Evolutionary conservation across 2,329 filamentous ascomycete genomes (phyloP), one percentile per base, ranked within the genome.

Genomic region (Atkinsonella texensis): DNA sequence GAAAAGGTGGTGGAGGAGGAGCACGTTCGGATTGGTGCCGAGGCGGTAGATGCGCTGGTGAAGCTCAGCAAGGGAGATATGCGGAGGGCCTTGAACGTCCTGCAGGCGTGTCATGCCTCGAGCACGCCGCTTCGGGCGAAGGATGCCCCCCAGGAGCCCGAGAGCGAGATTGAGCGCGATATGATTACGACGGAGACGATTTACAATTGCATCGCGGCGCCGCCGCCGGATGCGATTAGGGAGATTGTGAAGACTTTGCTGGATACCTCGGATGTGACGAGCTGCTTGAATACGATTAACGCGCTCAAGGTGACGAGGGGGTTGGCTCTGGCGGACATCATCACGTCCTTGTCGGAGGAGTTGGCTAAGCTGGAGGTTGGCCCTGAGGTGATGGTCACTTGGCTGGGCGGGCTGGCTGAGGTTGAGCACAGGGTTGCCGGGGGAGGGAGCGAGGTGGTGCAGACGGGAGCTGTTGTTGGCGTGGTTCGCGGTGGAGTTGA

Each of bases 171-270:
- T 31, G 75, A 84, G 51, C 79, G 89, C 41, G 91, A 97, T 32
- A 75, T 60, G 54, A 80, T 88, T 58, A 95, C 96, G 58, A 95
- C 87, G 38, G 86, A 95, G 65, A 89, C 87, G 8, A 97, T 98
- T 63, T 98, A 96, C 74, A 90, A 89, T 68, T 98, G 93, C 68
- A 95, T 98, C 63, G 93, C 93, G 9, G 91, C 91, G 1, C 93
- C 93, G 4, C 90, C 94, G 58, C 93, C 93, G 0, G 81, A 84
- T 23, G 91, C 95, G 60, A 89, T 97, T 62, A 77, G 80, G 57
- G 81, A 86, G 59, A 97, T 98, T 50, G 76, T 90, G 58, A 79
- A 85, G 57, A 95, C 89, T 0, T 76, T 98, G 33, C 78, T 97
- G 31, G 83, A 79, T 51, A 96, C 87, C 2, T 80, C 82, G 50